Evolutionary conservation across 2,329 filamentous ascomycete genomes (phyloP).

Genomic region (Aspergillus hiratsukae): DNA sequence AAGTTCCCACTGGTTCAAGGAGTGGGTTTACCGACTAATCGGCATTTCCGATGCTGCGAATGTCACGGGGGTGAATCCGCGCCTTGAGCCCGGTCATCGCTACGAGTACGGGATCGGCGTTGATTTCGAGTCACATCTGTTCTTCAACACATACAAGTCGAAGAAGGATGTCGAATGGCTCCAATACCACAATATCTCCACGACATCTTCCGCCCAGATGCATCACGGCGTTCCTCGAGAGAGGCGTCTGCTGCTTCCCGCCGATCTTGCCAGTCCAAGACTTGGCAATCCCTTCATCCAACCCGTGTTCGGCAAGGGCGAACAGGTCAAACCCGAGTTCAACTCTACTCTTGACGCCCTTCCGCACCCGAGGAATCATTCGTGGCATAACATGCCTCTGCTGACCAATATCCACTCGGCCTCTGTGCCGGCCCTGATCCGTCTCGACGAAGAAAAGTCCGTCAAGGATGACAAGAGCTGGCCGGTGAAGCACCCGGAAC

Average conservation of each 20-base stretch:
- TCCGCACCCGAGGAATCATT: slow-evolving; percentile 33
- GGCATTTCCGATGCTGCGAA: slow-evolving; percentile 37
- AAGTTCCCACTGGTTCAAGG: slow-evolving; percentile 30
- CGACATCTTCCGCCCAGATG: slow-evolving; percentile 32
- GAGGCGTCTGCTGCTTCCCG: slow-evolving; percentile 35
- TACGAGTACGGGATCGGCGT: slow-evolving; percentile 51
- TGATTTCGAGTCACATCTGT: slow-evolving; percentile 49
- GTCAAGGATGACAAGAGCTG: slow-evolving; percentile 2
- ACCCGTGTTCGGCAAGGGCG: slow-evolving; percentile 21
- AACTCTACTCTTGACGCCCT: slow-evolving; percentile 41
- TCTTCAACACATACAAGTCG: slow-evolving; percentile 42
- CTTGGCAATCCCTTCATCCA: slow-evolving; percentile 32
- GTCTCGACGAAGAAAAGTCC: slow-evolving; percentile 35
- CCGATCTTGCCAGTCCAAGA: slow-evolving; percentile 30
- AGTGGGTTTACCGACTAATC: slow-evolving; percentile 36
- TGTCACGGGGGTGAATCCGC: slow-evolving; percentile 31
- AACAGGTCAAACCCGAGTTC: slow-evolving; percentile 28
- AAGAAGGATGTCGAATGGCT: slow-evolving; percentile 40
- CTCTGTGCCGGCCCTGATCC: slow-evolving; percentile 43
- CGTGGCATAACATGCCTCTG: slow-evolving; percentile 43
- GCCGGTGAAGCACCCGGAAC: not conserved
- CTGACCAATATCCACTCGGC: slow-evolving; percentile 47
- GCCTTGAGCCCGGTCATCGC: slow-evolving; percentile 32
- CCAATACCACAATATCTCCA: slow-evolving; percentile 34
- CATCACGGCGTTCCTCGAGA: slow-evolving; percentile 35